phyloP scores from a whole-genome alignment of 257 asterid species.

The Misopates orontium region DNA sequence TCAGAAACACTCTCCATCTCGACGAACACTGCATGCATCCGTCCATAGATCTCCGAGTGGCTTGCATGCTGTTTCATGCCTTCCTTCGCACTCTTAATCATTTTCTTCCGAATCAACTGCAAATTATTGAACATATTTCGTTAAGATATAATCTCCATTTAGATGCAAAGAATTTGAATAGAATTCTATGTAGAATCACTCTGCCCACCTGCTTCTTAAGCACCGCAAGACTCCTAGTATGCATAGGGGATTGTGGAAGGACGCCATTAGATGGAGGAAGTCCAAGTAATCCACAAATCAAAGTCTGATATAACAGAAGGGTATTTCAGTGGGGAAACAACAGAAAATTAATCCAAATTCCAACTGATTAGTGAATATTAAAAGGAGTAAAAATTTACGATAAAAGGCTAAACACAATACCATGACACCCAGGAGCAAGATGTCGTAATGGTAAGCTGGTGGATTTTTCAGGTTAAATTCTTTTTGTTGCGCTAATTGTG shows the following conservation, averaged over 20 bases:
- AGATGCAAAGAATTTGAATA: no score
- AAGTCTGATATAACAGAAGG: conserved; percentile 50
- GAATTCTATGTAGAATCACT: no score
- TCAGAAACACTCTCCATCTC: conserved; percentile 75
- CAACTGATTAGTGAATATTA: no score
- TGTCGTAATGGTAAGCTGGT: conserved; percentile 80
- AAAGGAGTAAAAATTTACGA: background rate
- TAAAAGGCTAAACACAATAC: conserved; percentile 35
- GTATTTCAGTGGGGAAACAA: no score
- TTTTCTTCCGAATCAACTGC: conserved; percentile 65
- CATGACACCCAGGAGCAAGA: conserved; percentile 76
- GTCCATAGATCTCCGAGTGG: conserved; percentile 82
- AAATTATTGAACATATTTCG: no score
- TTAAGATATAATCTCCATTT: no score
- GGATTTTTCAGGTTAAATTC: conserved; percentile 92
- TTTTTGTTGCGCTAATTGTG: conserved; percentile 85
- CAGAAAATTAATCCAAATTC: background rate
- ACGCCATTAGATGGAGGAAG: conserved; percentile 99
- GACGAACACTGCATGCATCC: conserved; percentile 82
- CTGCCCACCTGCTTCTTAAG: conserved; percentile 54
- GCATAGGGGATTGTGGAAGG: conserved; percentile 99
- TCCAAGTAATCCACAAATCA: conserved; percentile 93
- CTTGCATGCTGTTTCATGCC: conserved; percentile 71
- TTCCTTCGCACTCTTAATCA: conserved; percentile 80
- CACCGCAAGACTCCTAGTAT: conserved; percentile 88